phyloP scores from a whole-genome alignment of 768 basidiomycete genomes.

The Steccherinum ochraceum region DNA sequence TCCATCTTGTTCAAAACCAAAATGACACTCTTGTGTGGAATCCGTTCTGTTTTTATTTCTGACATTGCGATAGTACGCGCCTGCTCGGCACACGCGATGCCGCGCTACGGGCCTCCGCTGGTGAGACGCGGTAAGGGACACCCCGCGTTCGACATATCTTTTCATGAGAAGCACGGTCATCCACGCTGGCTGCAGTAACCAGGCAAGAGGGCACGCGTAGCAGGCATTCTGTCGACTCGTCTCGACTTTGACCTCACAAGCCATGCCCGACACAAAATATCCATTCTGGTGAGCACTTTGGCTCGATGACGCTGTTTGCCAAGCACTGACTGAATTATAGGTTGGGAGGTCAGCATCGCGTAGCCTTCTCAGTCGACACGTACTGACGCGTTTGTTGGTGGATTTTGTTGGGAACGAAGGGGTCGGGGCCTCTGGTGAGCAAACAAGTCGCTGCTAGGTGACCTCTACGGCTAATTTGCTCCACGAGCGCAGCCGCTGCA shows the following conservation, averaged over 20 bases:
- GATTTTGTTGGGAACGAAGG: conserved; percentile 16
- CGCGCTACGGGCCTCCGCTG: too few relatives aligned
- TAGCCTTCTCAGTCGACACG: neutral
- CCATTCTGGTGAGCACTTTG: conserved; percentile 22
- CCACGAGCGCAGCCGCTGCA: conserved; percentile 42
- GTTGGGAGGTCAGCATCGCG: conserved; percentile 30
- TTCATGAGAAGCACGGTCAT: too few relatives aligned
- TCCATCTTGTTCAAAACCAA: too few relatives aligned
- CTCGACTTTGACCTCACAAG: neutral
- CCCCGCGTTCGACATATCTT: too few relatives aligned
- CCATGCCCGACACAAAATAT: conserved; percentile 15
- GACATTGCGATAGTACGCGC: too few relatives aligned
- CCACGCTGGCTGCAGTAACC: neutral
- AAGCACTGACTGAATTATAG: too few relatives aligned
- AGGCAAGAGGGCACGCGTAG: neutral
- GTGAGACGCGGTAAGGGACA: too few relatives aligned
- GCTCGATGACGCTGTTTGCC: too few relatives aligned
- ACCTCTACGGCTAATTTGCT: neutral
- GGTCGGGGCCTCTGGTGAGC: conserved; percentile 30
- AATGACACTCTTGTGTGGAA: too few relatives aligned
- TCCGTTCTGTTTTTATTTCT: too few relatives aligned
- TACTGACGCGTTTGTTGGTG: neutral
- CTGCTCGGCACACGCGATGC: too few relatives aligned
- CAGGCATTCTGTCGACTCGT: neutral
- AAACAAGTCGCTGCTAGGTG: neutral